Percentiles rank a stretch among this genome's conserved stretches.
Conservation (phyloP, 2,329 filamentous ascomycete species). For the Exophiala dermatitidis region DNA sequence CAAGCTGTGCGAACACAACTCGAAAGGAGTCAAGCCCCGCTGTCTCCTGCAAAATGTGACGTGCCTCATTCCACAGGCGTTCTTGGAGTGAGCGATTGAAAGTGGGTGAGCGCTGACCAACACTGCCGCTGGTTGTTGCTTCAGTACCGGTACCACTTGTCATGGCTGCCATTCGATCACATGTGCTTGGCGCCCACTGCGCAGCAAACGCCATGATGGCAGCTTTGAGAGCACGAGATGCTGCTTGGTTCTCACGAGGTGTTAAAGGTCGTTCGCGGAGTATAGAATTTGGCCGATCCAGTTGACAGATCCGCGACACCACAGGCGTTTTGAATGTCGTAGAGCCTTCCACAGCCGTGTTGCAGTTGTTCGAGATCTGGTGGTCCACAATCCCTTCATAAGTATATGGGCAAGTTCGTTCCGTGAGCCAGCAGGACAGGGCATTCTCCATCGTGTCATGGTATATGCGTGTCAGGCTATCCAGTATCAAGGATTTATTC, state of each 20-base stretch:
- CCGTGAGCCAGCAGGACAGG: constrained; percentile 20
- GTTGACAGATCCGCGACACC: constrained; percentile 11
- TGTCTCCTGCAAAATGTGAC: constrained; percentile 33
- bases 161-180: not conserved
- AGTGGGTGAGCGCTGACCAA: not conserved
- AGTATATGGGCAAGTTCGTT: constrained; percentile 32
- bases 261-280: constrained; percentile 5
- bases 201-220: constrained; percentile 17
- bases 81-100: constrained; percentile 32
- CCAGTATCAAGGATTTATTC: constrained; percentile 35
- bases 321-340: constrained; percentile 15
- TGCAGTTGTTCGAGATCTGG: not conserved
- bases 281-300: constrained; percentile 10
- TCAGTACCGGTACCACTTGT: not conserved
- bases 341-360: not conserved
- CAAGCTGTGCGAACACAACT: constrained; percentile 39
- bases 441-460: constrained; percentile 20
- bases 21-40: constrained; percentile 38
- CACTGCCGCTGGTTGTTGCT: too few species aligned
- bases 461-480: constrained; percentile 17
- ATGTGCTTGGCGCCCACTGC: constrained; percentile 15
- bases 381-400: constrained; percentile 6
- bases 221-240: constrained; percentile 13
- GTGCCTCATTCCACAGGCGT: constrained; percentile 38
- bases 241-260: constrained; percentile 6